phyloP scores from a whole-genome alignment of 495 filamentous ascomycete genomes.

The Aspergillus leporis region DNA sequence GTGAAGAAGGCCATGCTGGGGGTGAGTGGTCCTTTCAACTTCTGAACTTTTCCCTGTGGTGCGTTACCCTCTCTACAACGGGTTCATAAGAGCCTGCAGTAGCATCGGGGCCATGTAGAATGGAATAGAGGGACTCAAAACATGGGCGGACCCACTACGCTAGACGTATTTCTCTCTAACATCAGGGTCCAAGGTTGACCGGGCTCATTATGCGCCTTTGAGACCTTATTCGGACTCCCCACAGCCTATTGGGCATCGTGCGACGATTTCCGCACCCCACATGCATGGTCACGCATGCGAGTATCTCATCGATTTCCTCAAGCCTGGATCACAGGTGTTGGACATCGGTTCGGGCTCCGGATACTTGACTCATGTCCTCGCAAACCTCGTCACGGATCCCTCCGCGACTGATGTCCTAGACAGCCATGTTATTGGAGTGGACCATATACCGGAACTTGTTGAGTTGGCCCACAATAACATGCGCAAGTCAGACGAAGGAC shows the following conservation, averaged over 20 bases:
- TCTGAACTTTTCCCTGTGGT: background rate
- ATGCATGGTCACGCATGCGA: conserved; percentile 88
- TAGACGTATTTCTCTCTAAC: conserved; percentile 17
- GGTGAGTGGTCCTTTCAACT: conserved; percentile 41
- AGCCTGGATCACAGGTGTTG: conserved; percentile 60
- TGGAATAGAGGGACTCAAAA: background rate
- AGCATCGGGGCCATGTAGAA: background rate
- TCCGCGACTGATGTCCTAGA: conserved; percentile 22
- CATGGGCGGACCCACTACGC: background rate
- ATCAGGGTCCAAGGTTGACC: conserved; percentile 66
- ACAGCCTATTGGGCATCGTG: conserved; percentile 80
- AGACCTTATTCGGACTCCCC: conserved; percentile 88
- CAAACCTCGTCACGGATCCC: conserved; percentile 66
- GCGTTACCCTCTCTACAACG: background rate
- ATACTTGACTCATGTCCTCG: conserved; percentile 88
- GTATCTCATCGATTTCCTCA: conserved; percentile 62
- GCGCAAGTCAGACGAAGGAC: conserved; percentile 67
- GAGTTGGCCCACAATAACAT: conserved; percentile 76
- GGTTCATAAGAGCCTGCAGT: no score
- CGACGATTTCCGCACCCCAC: conserved; percentile 95
- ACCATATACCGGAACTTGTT: conserved; percentile 80
- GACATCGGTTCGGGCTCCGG: conserved; percentile 91
- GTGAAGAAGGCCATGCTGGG: conserved; percentile 79
- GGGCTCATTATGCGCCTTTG: conserved; percentile 74
- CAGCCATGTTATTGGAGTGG: conserved; percentile 76